Percentiles rank a stretch among this genome's conserved stretches.
These are phyloP conservation scores for Metschnikowia orientalis DNA, from an alignment of 805 yeast species.

Conservation along the genomic window DNA sequence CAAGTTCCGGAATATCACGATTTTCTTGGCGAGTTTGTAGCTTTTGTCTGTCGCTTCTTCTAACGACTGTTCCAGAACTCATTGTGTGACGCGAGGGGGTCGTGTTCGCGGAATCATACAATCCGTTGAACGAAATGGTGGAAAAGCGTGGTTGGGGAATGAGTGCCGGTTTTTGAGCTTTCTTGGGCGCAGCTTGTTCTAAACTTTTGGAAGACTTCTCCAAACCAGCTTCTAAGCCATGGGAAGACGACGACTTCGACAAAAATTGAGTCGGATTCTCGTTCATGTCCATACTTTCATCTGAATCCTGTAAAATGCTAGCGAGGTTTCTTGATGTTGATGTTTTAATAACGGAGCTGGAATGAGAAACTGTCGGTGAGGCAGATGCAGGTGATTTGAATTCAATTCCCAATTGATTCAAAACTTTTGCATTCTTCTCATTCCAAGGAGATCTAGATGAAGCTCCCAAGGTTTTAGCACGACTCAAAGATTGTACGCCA, in stretches of 20 bases:
- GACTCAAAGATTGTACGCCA: slow-evolving; percentile 24
- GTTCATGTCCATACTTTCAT: slow-evolving; percentile 8
- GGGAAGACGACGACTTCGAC: too few species aligned
- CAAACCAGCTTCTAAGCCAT: too few species aligned
- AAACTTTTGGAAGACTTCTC: neutral
- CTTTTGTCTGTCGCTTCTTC: slow-evolving; percentile 5
- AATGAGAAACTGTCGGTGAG: slow-evolving; percentile 15
- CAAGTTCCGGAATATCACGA: slow-evolving; percentile 21
- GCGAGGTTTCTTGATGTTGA: slow-evolving; percentile 34
- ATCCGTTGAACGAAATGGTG: slow-evolving; percentile 38
- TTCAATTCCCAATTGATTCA: slow-evolving; percentile 37
- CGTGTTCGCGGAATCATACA: slow-evolving; percentile 14
- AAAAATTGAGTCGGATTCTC: slow-evolving; percentile 1
- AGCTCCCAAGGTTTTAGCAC: slow-evolving; percentile 31
- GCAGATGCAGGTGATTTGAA: slow-evolving; percentile 15
- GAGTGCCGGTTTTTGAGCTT: slow-evolving; percentile 12
- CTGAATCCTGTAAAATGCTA: slow-evolving; percentile 13
- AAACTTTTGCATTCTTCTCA: slow-evolving; percentile 30
- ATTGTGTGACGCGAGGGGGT: slow-evolving; percentile 10
- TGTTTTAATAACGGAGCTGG: slow-evolving; percentile 27
- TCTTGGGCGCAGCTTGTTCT: neutral
- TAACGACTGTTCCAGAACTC: slow-evolving; percentile 17
- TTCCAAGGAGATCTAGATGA: slow-evolving; percentile 24
- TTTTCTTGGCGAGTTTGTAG: slow-evolving; percentile 13
- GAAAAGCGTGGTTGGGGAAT: slow-evolving; percentile 44